These are phyloP conservation scores for Saccharomyces hybrid DNA, from an alignment of 1,139 yeast species.

Conservation along the genomic window DNA sequence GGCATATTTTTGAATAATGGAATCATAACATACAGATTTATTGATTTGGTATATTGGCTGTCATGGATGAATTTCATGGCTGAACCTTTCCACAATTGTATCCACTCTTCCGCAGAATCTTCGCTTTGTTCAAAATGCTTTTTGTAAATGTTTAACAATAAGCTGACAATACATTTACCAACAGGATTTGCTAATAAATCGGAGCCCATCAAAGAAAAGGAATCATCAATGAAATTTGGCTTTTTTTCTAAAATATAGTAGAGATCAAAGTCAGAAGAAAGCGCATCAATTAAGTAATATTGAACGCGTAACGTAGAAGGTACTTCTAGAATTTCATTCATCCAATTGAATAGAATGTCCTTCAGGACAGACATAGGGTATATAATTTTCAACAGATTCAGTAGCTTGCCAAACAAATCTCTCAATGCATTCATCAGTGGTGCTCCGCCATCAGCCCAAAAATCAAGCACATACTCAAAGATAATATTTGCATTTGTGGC, in stretches of 20 bases:
- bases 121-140: conserved; percentile 16
- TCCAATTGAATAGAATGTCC: conserved; percentile 39
- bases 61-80: conserved; percentile 34
- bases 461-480: conserved; percentile 54
- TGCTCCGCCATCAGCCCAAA: conserved; percentile 65
- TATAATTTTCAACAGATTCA: conserved; percentile 35
- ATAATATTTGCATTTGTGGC: conserved; percentile 34
- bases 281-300: conserved; percentile 51
- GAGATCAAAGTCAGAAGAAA: conserved; percentile 43
- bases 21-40: conserved; percentile 57
- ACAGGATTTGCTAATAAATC: conserved; percentile 61
- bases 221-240: conserved; percentile 40
- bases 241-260: conserved; percentile 36
- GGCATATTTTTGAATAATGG: conserved; percentile 46
- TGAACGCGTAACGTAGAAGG: conserved; percentile 50
- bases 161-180: conserved; percentile 52
- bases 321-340: conserved; percentile 36
- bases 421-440: conserved; percentile 62
- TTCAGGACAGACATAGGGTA: conserved; percentile 16
- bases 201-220: conserved; percentile 46
- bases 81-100: conserved; percentile 43
- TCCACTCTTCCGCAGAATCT: conserved; percentile 39
- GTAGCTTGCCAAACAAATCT: conserved; percentile 49
- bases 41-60: conserved; percentile 37
- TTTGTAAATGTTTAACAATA: conserved; percentile 36